Evolutionary conservation across 345 rosid species (phyloP), one percentile per base, ranked within the genome.

Genomic region (Gossypium thurberi): DNA sequence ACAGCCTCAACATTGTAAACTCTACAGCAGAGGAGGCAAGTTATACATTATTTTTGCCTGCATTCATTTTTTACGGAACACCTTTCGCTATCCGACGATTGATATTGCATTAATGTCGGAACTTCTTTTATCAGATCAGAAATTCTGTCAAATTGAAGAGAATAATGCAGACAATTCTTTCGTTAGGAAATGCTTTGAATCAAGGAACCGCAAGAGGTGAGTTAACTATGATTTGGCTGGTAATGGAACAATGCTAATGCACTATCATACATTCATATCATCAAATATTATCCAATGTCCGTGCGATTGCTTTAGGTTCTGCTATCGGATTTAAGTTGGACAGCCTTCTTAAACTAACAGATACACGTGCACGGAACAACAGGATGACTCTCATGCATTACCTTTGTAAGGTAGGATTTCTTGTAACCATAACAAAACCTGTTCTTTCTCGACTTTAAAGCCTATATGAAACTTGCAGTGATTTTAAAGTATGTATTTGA

Each of bases 201-300:
- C 97, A 92, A 75, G 98, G 98, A 75, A 94, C 98, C 42, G 97
- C 97, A 58, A 88, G 97, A 83, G 97, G 98, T 91, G 83, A 85
- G 94, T 83, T 53, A 40, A 70, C 21, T 71, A 50, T 8, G 6
- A 17, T 50, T 55, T 51, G 56, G 51, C 53, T 26, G 28, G 47
- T 60, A 46, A 7, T 25, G n/a, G 26, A 17, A 59, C 37, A 56
- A 37, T 20, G 52, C 70, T 48, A 69, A 58, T 46, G 68, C 20
- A 20, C 43, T 65, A 42, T 46, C 28, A 14, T 75, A 47, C 55
- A 46, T 47, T 42, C 20, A 25, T 78, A 47, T 47, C 20, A 71
- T 23, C 33, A 37, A 33, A 3, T 58, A 21, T 51, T 61, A 56
- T 20, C 52, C 47, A 10, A 67, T 67, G 43, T 25, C 40, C 8